Base-by-base conservation (phyloP, 129 eudicot species). In the Flaveria robusta region DNA sequence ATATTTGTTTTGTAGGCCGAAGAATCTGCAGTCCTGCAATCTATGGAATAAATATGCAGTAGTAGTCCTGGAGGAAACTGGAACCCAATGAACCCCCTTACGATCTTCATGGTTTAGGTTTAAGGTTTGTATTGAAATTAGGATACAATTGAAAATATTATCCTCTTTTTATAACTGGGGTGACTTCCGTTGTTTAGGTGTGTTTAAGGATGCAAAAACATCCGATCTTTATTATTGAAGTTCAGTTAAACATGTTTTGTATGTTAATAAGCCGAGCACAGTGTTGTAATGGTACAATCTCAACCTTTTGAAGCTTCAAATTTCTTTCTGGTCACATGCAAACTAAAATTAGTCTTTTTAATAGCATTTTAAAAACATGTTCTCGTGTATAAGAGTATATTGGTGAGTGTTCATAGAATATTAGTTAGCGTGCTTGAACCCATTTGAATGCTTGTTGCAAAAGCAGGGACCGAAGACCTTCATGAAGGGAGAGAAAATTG, bases 181-280 rank as follows among this genome's bases (percentile, higher is more conserved):
- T 47, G 42, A 51, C 76, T 76, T 80, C 15, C 76, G 68, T 31
- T 79, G 78, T 68, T 78, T 75, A 16, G 10, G 55, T 79, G 82
- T 82, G 74, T 72, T 66, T 71, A 73, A 76, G 66, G 85, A 81
- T 78, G 22, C 56, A 72, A 76, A 46, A 68, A 67, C 68, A 29
- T 85, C 73, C 9, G 22, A 15, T 68, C 23, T 54, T 84, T 66
- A 66, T 79, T 70, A 52, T 64, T 66, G 41, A 68, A 78, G 62
- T 74, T 20, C 64, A 69, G 18, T 43, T 69, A 56, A 70, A 78
- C 65, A 76, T 68, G 79, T 43, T 43, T 43, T 43, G 49, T 43
- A 8, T 43, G 49, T 66, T 77, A 79, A 81, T 81, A 87, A 83
- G 82, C 29, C 72, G 72, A 62, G 74, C 43, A 68, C 84, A 68